These are phyloP conservation scores for Carex parvula DNA, from an alignment of 176 grass and related monocot genomes.

Conservation along the genomic window DNA sequence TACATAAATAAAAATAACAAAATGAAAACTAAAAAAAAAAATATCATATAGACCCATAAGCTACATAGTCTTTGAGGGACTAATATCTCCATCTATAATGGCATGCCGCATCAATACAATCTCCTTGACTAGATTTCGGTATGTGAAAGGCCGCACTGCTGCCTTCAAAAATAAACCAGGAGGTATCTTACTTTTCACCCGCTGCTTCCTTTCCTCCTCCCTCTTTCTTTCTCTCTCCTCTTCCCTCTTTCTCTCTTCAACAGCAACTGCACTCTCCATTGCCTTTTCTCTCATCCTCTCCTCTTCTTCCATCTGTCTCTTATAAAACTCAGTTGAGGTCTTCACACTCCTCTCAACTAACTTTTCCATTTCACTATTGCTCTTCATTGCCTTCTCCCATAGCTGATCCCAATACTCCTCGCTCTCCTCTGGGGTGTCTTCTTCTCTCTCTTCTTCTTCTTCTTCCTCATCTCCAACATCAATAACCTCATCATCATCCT, in stretches of 20 bases:
- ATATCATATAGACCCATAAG: background rate
- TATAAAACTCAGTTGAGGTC: conserved; percentile 34
- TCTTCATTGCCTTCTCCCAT: conserved; percentile 72
- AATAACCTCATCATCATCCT: conserved; percentile 33
- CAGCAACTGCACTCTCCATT: conserved; percentile 4
- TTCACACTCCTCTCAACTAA: conserved; percentile 59
- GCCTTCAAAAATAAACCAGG: conserved; percentile 62
- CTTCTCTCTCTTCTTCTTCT: conserved; percentile 17
- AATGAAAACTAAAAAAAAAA: background rate
- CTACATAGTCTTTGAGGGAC: conserved; percentile 2
- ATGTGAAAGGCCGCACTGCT: conserved; percentile 67
- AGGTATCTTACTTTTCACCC: conserved; percentile 29
- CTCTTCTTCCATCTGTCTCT: conserved; percentile 33
- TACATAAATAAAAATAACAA: background rate
- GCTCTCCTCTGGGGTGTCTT: conserved; percentile 36
- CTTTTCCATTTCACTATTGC: conserved; percentile 78
- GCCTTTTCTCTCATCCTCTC: conserved; percentile 31
- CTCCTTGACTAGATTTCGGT: conserved; percentile 91
- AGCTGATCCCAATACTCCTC: conserved; percentile 64
- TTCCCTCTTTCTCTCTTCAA: conserved; percentile 25
- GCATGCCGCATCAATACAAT: conserved; percentile 77
- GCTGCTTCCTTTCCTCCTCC: conserved; percentile 15
- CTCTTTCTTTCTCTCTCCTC: conserved; percentile 18
- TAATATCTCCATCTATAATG: conserved; percentile 80
- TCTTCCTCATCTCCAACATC: conserved; percentile 25